Base-by-base conservation (phyloP, 192 early-diverging fungal genomes). In the Spizellomyces punctatus region DNA sequence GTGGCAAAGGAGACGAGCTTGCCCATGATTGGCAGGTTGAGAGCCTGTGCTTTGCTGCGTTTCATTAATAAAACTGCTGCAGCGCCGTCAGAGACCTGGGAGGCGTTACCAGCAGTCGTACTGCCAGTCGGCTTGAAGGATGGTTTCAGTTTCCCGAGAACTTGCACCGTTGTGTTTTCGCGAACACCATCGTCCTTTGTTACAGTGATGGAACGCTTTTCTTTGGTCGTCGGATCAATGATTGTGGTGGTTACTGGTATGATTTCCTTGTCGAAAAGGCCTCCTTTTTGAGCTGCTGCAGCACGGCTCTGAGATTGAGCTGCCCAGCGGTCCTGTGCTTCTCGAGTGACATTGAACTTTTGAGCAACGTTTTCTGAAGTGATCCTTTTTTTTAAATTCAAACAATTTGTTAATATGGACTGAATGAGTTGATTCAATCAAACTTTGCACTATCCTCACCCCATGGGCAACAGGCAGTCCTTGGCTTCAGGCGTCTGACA, bases 71-170 rank as follows among this genome's bases (percentile, higher is more conserved):
- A 82, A 59, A 95, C 76, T 10, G 61, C 19, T 21, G 95, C 96
- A 19, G 95, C 96, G 74, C 95, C 95, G 78, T 98, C 96, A 10
- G 95, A 93, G 60, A 97, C 94, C 86, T 98, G 95, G 61, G 96
- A 98, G 46, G 95, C 89, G 72, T 93, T 96, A 58, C 94, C 96
- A 46, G 95, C 96, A 36, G 95, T 96, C 54, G 95, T 93, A 64
- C 83, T 73, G 64, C 94, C 95, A 45, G 89, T 81, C 47, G 83
- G 83, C 62, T 84, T 88, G 82, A 98, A 97, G n/a, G 91, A 92
- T 17, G 95, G 90, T 22, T 70, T 90, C 89, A 67, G 92, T 92
- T 96, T 95, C 78, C 85, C 80, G 21, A 98, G 83, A 0, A 64
- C 75, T 71, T 95, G 91, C 27, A 85, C 67, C 46, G 95, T 95